These are phyloP conservation scores for Termitomyces sp. DNA, from an alignment of 768 basidiomycete genomes.

Conservation along the genomic window DNA sequence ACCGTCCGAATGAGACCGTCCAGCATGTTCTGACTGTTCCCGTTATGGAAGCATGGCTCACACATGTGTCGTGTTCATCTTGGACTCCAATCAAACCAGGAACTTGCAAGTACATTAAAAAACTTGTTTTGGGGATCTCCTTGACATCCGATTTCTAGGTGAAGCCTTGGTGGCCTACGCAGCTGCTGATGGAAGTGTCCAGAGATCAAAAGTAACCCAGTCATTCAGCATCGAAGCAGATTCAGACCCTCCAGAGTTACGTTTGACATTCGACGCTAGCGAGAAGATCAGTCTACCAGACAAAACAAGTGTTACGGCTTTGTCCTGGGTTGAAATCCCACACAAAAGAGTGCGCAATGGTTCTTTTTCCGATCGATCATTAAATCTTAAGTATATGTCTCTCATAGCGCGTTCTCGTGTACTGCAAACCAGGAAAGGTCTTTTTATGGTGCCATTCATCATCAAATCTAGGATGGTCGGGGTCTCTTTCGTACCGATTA, in stretches of 20 bases:
- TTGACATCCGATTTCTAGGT: slow-evolving; percentile 34
- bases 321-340: slow-evolving; percentile 52
- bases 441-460: slow-evolving; percentile 49
- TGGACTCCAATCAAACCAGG: slow-evolving; percentile 42
- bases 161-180: slow-evolving; percentile 57
- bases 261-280: slow-evolving; percentile 26
- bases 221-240: slow-evolving; percentile 7
- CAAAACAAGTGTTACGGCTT: slow-evolving; percentile 43
- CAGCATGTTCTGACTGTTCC: slow-evolving; percentile 36
- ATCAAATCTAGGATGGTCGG: slow-evolving; percentile 41
- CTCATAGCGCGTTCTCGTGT: slow-evolving; percentile 52
- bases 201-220: slow-evolving; percentile 53
- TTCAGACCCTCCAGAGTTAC: slow-evolving; percentile 4
- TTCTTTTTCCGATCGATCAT: not conserved
- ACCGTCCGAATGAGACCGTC: slow-evolving; percentile 20
- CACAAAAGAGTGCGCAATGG: slow-evolving; percentile 34
- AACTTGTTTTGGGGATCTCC: not conserved
- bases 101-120: slow-evolving; percentile 38
- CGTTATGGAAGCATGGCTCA: slow-evolving; percentile 62
- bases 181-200: slow-evolving; percentile 54
- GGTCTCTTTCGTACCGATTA: slow-evolving; percentile 40
- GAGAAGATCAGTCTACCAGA: slow-evolving; percentile 33
- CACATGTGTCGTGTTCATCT: slow-evolving; percentile 54
- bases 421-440: slow-evolving; percentile 58
- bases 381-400: not conserved